Evolutionary conservation across 163 green algal species (phyloP), one percentile per base, ranked within the genome.

Genomic region (Chloromonas sp.): DNA sequence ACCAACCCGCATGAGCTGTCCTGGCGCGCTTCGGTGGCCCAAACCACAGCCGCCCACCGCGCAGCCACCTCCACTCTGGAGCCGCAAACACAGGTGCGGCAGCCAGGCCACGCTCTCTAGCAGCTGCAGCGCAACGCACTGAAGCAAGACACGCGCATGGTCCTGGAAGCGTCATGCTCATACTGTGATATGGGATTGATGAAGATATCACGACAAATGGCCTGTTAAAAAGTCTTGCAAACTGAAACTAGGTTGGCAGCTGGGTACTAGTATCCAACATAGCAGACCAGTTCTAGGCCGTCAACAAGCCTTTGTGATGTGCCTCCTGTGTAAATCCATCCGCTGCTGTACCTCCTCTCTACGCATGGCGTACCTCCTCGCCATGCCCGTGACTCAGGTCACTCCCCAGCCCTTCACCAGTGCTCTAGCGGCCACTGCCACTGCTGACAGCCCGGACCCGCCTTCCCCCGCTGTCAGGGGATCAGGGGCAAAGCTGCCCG

Each of bases 21-120:
- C 13, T 90, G 87, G 87, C 85, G 87, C 3, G 71, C 79, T 3
- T 77, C 85, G 13, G 83, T 90, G 0, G 82, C 87, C 1, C 60
- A 8, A 70, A 82, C 58, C 14, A 62, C 82, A 62, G 82, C 78
- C 1, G 83, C 84, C 60, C 60, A 58, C 78, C 70, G 59, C 62
- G 2, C 84, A 79, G 2, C 70, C 70, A 62, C 79, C 70, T 57
- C 79, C 79, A 60, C n/a, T 0, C 80, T 36, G 59, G 61, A 84
- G 81, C 81, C 81, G 11, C 81, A 11, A 2, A 74, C 61, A 11
- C 66, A 74, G 66, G 66, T 74, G 66, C 66, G 66, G 5, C 60
- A 60, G 61, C 82, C 1, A 5, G n/a, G 66, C 2, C 85, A 78
- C 76, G 78, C 11, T 61, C 82, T 1, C 14, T 61, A 8, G 78